These are phyloP conservation scores for Cystobasidiaceae sp. DNA, from an alignment of 1,284 basidiomycete genomes.

Conservation along the genomic window DNA sequence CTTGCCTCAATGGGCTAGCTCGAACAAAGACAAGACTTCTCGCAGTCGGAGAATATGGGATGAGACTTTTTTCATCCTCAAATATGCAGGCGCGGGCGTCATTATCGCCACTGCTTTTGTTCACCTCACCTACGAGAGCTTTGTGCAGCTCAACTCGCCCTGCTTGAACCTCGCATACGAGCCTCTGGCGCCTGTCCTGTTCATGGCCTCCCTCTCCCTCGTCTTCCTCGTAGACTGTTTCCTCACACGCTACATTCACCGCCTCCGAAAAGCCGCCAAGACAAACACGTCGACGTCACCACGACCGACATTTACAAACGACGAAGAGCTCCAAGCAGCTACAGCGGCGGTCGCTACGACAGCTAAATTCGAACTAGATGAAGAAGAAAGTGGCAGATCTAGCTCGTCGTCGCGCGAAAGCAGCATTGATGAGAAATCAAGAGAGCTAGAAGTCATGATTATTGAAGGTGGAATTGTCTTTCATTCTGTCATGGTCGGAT, in stretches of 20 bases:
- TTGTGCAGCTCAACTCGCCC: conserved; percentile 40
- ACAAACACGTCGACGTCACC: too few relatives aligned
- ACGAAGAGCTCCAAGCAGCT: too few relatives aligned
- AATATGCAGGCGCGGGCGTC: conserved; percentile 45
- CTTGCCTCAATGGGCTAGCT: conserved; percentile 11
- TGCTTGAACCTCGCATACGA: conserved; percentile 45
- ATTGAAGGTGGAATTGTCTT: conserved; percentile 51
- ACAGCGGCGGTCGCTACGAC: too few relatives aligned
- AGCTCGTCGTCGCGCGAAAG: not conserved
- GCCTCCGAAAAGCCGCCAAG: conserved; percentile 1
- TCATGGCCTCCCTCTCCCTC: conserved; percentile 42
- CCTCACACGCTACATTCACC: conserved; percentile 41
- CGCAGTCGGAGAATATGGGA: conserved; percentile 3
- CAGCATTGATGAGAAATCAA: not conserved
- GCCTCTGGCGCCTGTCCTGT: conserved; percentile 48
- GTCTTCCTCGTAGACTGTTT: conserved; percentile 46
- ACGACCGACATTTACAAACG: too few relatives aligned
- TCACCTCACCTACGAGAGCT: conserved; percentile 50
- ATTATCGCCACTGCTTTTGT: conserved; percentile 51
- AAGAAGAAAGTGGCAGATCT: not conserved
- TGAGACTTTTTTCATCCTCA: conserved; percentile 5
- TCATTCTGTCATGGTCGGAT: conserved; percentile 46
- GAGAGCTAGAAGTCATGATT: conserved; percentile 39
- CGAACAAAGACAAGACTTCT: not conserved
- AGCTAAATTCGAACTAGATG: not conserved